Evolutionary conservation across 2,329 filamentous ascomycete species (phyloP), one percentile per base, ranked within the genome.

Genomic region (Talaromyces sp.): DNA sequence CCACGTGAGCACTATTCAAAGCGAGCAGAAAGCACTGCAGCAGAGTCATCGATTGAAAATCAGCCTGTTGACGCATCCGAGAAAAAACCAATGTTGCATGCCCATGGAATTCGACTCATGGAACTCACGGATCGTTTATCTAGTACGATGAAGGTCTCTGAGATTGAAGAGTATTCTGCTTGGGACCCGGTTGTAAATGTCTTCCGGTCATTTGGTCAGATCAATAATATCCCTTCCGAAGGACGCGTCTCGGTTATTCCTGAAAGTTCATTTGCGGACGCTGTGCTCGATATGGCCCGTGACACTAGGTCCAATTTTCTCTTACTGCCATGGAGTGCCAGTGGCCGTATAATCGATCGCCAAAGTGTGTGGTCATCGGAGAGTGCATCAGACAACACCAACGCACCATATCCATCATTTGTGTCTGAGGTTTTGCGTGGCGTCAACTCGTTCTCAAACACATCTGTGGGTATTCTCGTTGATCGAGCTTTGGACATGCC

Each of bases 41-140:
- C 55, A n/a, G 23, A 69, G 66, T 39, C 55, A 61, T 33, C 63
- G 8, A 35, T 63, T 8, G 65, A 65, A 18, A 71, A 74, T 50
- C 71, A 74, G 6, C 62, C 65, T 9, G 65, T 66, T 8, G 60
- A 64, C 1, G 67, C 69, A 3, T 56, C 65, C 0, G 63, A 71
- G 21, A 65, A 70, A 61, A 60, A 65, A 58, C 40, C 66, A 8
- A 83, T 85, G 1, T 81, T 93, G 1, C 84, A 90, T 70, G 88
- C 92, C 0, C 91, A 96, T 69, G 93, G 92, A 35, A 79, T 96
- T n/a, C 89, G 93, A 14, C 83, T 98, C 16, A 78, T 96, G 56
- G 91, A 96, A 71, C 84, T 98, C 12, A 96, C 91, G 0, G 93
- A 97, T 69, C 92, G 93, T 83, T 90, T 91, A 46, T 97, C 93